A percentile compares a stretch with the other conserved stretches of the same genome.
Conservation (phyloP, 768 basidiomycete species). For the Phlebiopsis gigantea region DNA sequence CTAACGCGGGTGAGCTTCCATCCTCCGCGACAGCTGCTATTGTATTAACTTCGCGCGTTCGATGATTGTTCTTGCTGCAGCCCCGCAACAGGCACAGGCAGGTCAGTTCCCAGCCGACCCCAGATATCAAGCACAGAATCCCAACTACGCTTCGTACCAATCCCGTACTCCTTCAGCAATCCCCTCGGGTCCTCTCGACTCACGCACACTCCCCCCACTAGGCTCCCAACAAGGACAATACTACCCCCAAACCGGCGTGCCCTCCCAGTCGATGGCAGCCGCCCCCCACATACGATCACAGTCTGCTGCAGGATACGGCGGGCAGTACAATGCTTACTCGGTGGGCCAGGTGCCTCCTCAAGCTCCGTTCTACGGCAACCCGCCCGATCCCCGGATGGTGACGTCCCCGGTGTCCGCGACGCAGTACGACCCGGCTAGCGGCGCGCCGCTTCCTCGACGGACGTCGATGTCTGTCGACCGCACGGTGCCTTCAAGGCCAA, state of each 20-base stretch:
- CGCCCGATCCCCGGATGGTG: constrained; percentile 32
- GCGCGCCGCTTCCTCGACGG: constrained; percentile 24
- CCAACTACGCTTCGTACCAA: constrained; percentile 40
- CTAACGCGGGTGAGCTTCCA: constrained; percentile 22
- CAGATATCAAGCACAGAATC: constrained; percentile 43
- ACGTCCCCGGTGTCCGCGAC: constrained; percentile 19
- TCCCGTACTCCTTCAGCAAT: constrained; percentile 46
- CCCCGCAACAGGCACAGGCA: constrained; percentile 15
- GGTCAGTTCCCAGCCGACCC: constrained; percentile 31
- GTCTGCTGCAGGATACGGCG: constrained; percentile 50
- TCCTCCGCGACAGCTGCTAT: background rate
- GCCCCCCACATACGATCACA: constrained; percentile 49
- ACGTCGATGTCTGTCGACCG: constrained; percentile 30
- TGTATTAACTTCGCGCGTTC: background rate
- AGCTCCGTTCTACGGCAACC: constrained; percentile 25
- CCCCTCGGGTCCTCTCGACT: constrained; percentile 42
- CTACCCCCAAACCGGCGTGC: constrained; percentile 12
- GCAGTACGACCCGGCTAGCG: constrained; percentile 14
- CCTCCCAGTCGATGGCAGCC: constrained; percentile 18
- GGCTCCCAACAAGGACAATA: constrained; percentile 19
- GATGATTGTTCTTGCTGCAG: constrained; percentile 6
- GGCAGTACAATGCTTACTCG: constrained; percentile 47
- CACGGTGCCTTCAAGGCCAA: constrained; percentile 16
- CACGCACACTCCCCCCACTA: constrained; percentile 57
- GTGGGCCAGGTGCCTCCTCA: constrained; percentile 25